A percentile compares a stretch with the other conserved stretches of the same genome.
phyloP scores from a whole-genome alignment of 306 rosid genomes.

The Elaeagnus macrophylla region DNA sequence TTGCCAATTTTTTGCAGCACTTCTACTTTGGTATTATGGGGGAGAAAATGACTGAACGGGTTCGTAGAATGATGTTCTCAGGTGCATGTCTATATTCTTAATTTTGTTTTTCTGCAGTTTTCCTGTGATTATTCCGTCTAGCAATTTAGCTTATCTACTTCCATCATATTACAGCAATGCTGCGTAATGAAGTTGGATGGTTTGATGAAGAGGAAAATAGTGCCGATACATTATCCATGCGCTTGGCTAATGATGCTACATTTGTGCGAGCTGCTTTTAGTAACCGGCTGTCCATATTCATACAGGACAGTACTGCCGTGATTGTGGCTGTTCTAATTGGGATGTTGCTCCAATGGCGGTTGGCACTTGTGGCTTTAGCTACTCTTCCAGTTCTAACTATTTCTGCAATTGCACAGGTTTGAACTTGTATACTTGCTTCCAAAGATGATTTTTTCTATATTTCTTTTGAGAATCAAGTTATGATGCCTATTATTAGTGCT shows the following conservation, averaged over 20 bases:
- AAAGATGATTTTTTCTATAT: neutral
- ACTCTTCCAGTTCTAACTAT: conserved; percentile 81
- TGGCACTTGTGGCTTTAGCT: conserved; percentile 96
- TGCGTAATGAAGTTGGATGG: conserved; percentile 97
- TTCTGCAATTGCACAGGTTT: conserved; percentile 98
- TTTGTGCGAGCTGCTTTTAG: conserved; percentile 99
- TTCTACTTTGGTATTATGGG: conserved; percentile 99
- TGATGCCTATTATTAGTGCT: neutral
- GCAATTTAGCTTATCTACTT: conserved; percentile 28
- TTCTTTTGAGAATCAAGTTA: neutral
- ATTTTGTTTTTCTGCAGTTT: conserved; percentile 8
- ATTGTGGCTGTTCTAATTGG: conserved; percentile 93
- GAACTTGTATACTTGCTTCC: conserved; percentile 20
- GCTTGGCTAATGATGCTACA: conserved; percentile 97
- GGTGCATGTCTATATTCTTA: conserved; percentile 34
- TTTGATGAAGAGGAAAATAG: conserved; percentile 95
- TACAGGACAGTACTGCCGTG: conserved; percentile 97
- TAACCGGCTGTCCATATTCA: conserved; percentile 91
- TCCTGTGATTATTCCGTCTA: conserved; percentile 2
- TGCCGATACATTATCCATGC: conserved; percentile 97
- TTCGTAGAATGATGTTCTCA: conserved; percentile 99
- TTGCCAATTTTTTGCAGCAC: conserved; percentile 98
- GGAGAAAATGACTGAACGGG: conserved; percentile 99
- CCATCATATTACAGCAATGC: conserved; percentile 69
- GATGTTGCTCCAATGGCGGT: conserved; percentile 76